These are phyloP conservation scores for Trichoderma semiorbis DNA, from an alignment of 2,329 filamentous ascomycete genomes.

Conservation along the genomic window DNA sequence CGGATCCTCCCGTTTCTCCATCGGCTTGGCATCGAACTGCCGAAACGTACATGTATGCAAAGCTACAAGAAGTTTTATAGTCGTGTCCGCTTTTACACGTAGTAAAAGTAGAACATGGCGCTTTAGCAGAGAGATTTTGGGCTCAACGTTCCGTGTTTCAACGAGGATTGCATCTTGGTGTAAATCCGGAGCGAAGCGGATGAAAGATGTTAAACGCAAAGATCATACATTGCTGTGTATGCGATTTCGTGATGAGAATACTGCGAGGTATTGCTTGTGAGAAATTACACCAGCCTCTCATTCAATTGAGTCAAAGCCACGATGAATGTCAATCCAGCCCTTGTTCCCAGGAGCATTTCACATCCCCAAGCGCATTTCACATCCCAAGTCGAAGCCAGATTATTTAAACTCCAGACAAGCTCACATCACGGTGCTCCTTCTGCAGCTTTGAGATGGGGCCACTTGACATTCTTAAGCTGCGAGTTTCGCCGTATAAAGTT, in stretches of 20 bases:
- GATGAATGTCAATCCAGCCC: neutral
- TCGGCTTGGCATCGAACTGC: neutral
- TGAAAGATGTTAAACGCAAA: neutral
- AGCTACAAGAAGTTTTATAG: neutral
- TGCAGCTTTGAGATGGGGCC: neutral
- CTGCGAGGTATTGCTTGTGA: too few relatives aligned
- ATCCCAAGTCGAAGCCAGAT: neutral
- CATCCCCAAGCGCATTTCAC: too few relatives aligned
- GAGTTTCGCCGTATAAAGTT: constrained; percentile 15
- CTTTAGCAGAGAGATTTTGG: too few relatives aligned
- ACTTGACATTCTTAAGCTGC: constrained; percentile 2
- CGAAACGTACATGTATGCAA: neutral
- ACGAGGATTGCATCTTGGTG: neutral
- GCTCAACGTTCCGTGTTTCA: neutral
- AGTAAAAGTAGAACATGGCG: neutral
- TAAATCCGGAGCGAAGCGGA: neutral
- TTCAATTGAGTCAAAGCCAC: too few relatives aligned
- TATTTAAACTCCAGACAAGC: neutral
- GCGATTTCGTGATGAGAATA: too few relatives aligned
- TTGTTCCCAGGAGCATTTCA: neutral
- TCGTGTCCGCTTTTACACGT: neutral
- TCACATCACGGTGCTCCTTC: neutral
- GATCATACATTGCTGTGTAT: too few relatives aligned
- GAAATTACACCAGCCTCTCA: too few relatives aligned
- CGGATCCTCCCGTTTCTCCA: neutral